These are phyloP conservation scores for Mycena haematopus DNA, from an alignment of 768 basidiomycete species.

Conservation along the genomic window DNA sequence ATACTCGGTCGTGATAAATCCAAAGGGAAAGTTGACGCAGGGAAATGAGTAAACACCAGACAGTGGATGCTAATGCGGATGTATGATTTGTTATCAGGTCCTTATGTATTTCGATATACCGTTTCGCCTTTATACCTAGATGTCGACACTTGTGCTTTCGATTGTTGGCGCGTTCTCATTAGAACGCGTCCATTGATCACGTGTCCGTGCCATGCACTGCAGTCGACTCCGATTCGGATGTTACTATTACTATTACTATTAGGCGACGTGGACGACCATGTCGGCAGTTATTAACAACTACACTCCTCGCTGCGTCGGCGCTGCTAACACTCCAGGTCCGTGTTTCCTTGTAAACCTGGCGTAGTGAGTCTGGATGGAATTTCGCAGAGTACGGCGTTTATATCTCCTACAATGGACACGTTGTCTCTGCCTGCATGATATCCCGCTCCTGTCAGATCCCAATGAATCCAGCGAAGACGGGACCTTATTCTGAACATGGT, in stretches of 20 bases:
- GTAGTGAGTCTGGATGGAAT: not conserved
- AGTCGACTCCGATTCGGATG: no score
- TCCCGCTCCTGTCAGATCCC: slow-evolving; percentile 62
- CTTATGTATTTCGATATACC: not conserved
- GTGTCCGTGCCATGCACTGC: not conserved
- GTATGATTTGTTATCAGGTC: not conserved
- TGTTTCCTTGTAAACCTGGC: not conserved
- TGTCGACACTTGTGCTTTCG: no score
- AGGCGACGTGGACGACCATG: not conserved
- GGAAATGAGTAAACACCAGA: not conserved
- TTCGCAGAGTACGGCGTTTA: slow-evolving; percentile 72
- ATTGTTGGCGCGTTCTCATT: not conserved
- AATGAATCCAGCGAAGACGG: slow-evolving; percentile 50
- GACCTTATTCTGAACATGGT: slow-evolving; percentile 82
- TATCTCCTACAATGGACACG: slow-evolving; percentile 67
- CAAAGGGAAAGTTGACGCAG: not conserved
- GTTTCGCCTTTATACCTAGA: no score
- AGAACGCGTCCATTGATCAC: not conserved
- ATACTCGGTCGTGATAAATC: not conserved
- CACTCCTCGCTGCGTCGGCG: slow-evolving; percentile 4
- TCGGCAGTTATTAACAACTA: slow-evolving; percentile 3
- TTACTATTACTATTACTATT: no score
- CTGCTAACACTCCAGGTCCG: slow-evolving; percentile 17
- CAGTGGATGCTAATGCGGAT: not conserved
- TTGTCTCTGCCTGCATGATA: slow-evolving; percentile 75